Evolutionary conservation across 2,329 filamentous ascomycete species (phyloP).

Genomic region (Aspergillus ochraceus): DNA sequence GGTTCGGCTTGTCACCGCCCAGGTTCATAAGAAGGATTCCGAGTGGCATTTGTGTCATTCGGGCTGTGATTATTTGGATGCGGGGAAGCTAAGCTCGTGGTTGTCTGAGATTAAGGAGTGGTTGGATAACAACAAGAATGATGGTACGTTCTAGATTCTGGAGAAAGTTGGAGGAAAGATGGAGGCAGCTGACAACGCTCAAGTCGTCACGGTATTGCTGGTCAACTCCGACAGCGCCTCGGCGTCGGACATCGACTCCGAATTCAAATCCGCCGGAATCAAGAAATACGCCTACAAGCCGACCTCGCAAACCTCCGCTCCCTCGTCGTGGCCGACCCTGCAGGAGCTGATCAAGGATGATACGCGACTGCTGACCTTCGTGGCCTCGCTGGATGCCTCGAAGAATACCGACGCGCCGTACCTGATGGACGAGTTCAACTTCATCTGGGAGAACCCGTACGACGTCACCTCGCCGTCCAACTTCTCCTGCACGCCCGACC

Average conservation of each 20-base stretch:
- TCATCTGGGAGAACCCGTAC: constrained; percentile 70
- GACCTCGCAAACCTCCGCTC: constrained; percentile 42
- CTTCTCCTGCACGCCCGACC: constrained; percentile 72
- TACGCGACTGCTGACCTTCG: constrained; percentile 68
- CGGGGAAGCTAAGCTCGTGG: constrained; percentile 65
- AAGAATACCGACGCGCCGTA: constrained; percentile 40
- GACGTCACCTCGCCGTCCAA: constrained; percentile 61
- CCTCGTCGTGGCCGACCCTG: constrained; percentile 68
- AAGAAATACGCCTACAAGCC: constrained; percentile 62
- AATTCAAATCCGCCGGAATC: constrained; percentile 61
- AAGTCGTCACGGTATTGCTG: constrained; percentile 69
- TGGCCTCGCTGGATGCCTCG: constrained; percentile 52
- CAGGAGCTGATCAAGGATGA: constrained; percentile 64
- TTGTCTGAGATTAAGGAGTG: constrained; percentile 64
- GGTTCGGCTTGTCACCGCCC: constrained; percentile 68
- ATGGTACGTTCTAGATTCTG: constrained; percentile 40
- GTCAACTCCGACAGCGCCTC: constrained; percentile 67
- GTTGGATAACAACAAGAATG: constrained; percentile 69
- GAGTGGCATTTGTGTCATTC: constrained; percentile 70
- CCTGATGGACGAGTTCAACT: constrained; percentile 45
- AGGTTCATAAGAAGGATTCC: constrained; percentile 64
- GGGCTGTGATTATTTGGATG: constrained; percentile 66
- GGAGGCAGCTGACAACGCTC: too few species aligned
- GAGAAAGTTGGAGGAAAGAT: too few species aligned
- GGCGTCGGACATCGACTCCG: constrained; percentile 55